phyloP scores from a whole-genome alignment of 306 rosid genomes.

The Luffa aegyptiaca region DNA sequence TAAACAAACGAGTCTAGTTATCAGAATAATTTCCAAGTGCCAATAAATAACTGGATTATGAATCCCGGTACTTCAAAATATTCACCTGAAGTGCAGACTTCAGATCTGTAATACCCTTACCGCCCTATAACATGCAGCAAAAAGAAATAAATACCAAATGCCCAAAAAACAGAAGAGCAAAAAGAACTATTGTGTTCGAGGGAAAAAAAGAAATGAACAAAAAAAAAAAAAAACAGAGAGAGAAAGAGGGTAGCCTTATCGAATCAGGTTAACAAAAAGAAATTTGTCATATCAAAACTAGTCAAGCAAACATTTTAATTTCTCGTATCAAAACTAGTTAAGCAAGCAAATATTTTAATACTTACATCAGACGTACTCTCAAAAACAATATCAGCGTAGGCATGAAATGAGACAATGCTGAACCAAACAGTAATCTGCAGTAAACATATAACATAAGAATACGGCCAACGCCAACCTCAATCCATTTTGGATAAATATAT shows the following conservation, averaged over 20 bases:
- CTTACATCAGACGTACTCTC: conserved; percentile 75
- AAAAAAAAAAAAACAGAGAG: background rate
- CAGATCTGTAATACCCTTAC: conserved; percentile 83
- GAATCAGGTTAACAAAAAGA: background rate
- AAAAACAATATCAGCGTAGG: conserved; percentile 60
- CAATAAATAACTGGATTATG: background rate
- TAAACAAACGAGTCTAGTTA: conserved; percentile 17
- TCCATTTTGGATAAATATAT: background rate
- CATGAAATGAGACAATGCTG: conserved; percentile 65
- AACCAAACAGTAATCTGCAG: conserved; percentile 79
- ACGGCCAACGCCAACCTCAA: background rate
- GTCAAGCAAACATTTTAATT: background rate
- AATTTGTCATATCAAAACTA: background rate
- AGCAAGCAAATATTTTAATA: conserved; percentile 4
- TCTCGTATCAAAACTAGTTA: background rate
- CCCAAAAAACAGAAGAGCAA: background rate
- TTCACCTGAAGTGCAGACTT: conserved; percentile 67
- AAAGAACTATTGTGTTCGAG: background rate
- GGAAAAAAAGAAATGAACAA: background rate
- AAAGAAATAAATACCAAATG: conserved; percentile 7
- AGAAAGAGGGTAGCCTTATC: background rate
- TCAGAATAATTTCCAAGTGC: background rate
- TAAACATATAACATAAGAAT: background rate
- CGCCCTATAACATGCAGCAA: conserved; percentile 43
- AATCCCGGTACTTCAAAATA: background rate